Evolutionary conservation across 148 eudicot species (phyloP), one percentile per base, ranked within the genome.

Genomic region (Heliamphora exappendiculata): DNA sequence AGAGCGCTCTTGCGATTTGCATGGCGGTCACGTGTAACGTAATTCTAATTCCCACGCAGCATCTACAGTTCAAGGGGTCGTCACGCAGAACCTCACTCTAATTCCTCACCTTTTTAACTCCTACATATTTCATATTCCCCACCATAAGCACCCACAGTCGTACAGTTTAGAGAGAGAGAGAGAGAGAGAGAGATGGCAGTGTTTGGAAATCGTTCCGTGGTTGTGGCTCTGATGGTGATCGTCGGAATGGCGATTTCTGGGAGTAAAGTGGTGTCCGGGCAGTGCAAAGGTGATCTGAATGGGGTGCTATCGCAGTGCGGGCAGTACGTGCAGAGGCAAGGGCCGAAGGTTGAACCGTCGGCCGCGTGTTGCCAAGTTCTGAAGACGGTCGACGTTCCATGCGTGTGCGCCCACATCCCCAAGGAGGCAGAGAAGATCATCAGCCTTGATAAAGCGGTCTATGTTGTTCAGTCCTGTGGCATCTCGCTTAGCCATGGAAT

Each of bases 381-480:
- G 11, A 79, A 78, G 73, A 76, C 66, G 7, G 70, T 85, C 1
- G 91, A 88, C 47, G 68, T 88, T 1, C 78, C 82, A 0, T 88
- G 91, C 54, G 82, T 83, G 0, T 88, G 91, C 66, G 50, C 55
- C 10, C 84, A 88, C 60, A 72, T 88, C 16, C 78, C 86, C 6
- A 26, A 11, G 7, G 80, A 85, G 2, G 89, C 78, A 19, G 91
- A 87, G 66, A 62, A 83, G 28, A 55, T 88, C 22, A 80, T 88
- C 24, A 88, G 88, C 82, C 85, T 88, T 85, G 85, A 86, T 49
- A 88, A 88, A 58, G 86, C 84, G 2, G 83, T 76, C 31, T 82
- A 67, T 66, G 82, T 85, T 19, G 86, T 84, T 16, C 63, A 41
- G 6, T 74, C 14, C 57, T 88, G 91, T 65, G 91, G 89, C 79